phyloP scores from a whole-genome alignment of 2,329 filamentous ascomycete species.

The Emmonsia crescens region DNA sequence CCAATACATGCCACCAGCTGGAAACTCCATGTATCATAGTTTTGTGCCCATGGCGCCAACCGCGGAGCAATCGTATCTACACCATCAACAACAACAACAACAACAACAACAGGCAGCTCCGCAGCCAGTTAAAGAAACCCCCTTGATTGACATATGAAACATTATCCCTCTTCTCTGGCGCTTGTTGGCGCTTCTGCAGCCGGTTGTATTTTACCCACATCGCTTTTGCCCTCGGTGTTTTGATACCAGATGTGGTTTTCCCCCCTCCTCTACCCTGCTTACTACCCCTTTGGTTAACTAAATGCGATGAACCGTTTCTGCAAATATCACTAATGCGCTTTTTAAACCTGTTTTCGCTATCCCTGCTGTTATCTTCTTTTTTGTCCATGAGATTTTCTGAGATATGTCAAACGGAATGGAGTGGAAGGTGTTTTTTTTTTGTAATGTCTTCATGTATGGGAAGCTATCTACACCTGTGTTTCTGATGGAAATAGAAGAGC shows the following conservation, averaged over 20 bases:
- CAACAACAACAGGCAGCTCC: constrained; percentile 25
- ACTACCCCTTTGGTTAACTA: not conserved
- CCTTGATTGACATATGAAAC: constrained; percentile 63
- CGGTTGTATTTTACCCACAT: not conserved
- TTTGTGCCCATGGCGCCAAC: not conserved
- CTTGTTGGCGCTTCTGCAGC: not conserved
- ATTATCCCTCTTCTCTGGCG: not conserved
- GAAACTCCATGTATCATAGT: constrained; percentile 1
- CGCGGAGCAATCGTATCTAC: constrained; percentile 26
- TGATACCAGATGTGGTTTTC: not conserved
- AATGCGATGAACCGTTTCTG: not conserved
- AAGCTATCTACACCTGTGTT: not conserved
- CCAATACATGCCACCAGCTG: not conserved
- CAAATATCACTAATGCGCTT: not conserved
- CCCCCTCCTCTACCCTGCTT: not conserved
- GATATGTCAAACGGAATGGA: not conserved
- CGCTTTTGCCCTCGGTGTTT: too few relatives aligned
- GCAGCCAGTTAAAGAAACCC: constrained; percentile 54
- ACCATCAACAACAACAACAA: constrained; percentile 37
- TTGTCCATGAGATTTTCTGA: not conserved
- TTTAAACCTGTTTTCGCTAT: not conserved
- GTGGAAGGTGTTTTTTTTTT: not conserved
- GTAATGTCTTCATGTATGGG: not conserved
- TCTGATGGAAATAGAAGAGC: not conserved
- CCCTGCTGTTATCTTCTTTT: not conserved